Conservation (phyloP, 345 rosid species). For the Bruguiera gymnorhiza region DNA sequence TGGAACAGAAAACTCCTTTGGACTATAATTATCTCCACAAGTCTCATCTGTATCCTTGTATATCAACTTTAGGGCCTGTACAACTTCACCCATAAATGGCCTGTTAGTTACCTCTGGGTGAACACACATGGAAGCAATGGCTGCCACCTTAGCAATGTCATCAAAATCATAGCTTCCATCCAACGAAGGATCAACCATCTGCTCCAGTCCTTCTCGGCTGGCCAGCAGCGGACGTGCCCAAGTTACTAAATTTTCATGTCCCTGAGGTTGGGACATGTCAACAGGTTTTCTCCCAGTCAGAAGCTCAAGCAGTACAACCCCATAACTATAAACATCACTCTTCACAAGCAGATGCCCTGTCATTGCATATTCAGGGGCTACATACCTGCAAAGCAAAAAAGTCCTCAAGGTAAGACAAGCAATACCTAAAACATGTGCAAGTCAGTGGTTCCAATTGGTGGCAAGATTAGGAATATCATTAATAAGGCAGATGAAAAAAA, state of each 20-base stretch:
- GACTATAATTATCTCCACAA: constrained; percentile 75
- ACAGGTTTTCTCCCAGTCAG: constrained; percentile 94
- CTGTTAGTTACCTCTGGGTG: constrained; percentile 90
- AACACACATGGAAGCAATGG: constrained; percentile 97
- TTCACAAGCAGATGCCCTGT: constrained; percentile 98
- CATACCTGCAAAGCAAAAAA: constrained; percentile 58
- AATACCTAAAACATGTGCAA: too few species aligned
- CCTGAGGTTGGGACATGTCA: constrained; percentile 96
- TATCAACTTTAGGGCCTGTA: constrained; percentile 95
- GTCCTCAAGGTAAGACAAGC: too few species aligned
- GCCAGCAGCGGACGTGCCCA: constrained; percentile 94
- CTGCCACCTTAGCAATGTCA: constrained; percentile 96
- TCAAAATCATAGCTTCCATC: constrained; percentile 75
- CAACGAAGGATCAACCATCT: constrained; percentile 75
- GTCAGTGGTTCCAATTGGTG: too few species aligned
- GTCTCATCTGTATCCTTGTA: constrained; percentile 83
- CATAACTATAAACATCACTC: constrained; percentile 98
- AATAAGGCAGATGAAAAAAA: neutral
- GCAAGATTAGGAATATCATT: neutral
- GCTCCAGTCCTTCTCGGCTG: constrained; percentile 80
- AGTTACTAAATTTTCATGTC: constrained; percentile 95
- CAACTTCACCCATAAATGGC: constrained; percentile 99
- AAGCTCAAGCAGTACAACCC: constrained; percentile 98
- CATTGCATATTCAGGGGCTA: constrained; percentile 99
- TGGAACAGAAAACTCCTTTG: constrained; percentile 74